Evolutionary conservation across 352 stramenopile genomes (phyloP), one percentile per base, ranked within the genome.

Genomic region (Phytophthora tubulina): DNA sequence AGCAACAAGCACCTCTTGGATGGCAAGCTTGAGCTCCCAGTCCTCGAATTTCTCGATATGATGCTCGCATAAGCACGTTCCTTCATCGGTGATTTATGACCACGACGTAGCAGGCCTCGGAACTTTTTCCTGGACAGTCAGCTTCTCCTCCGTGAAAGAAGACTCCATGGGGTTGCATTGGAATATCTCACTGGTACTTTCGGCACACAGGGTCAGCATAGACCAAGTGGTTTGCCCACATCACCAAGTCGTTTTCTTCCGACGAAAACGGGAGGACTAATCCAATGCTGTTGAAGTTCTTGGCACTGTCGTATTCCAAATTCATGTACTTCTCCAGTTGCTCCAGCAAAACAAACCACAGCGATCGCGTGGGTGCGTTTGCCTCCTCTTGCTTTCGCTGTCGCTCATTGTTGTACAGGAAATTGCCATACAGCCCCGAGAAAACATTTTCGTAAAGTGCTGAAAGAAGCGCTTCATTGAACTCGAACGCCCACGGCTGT

Each of bases 401-500:
- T 1, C 86, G 88, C 63, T 98, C 97, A 48, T 89, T 99, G 82
- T 99, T 98, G 79, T 98, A 99, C 45, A 99, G 78, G 63, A 99
- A 98, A 30, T 93, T 99, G 7, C 97, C 97, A 81, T 99, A 99
- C 32, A 97, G 82, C 46, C 97, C 98, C 4, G 92, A 98, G 73
- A 99, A 99, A 9, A 99, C 85, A 65, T 98, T 89, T 56, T 99
- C 96, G 13, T 98, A 98, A 21, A 99, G 81, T 44, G 94, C 77
- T 10, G 97, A 80, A 6, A 99, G 80, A 38, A 98, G 70, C 8
- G 60, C 76, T 67, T 97, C 89, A 64, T 98, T 99, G 83, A 99
- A 99, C 82, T 99, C 98, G 72, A 99, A 99, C 32, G 89, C 94
- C 74, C 96, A 96, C 8, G 98, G 94, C 69, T 98, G 98, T 70